Percentiles rank a stretch among this genome's conserved stretches.
Conservation (phyloP, 2,329 filamentous ascomycete genomes). For the Trichothecium roseum region DNA sequence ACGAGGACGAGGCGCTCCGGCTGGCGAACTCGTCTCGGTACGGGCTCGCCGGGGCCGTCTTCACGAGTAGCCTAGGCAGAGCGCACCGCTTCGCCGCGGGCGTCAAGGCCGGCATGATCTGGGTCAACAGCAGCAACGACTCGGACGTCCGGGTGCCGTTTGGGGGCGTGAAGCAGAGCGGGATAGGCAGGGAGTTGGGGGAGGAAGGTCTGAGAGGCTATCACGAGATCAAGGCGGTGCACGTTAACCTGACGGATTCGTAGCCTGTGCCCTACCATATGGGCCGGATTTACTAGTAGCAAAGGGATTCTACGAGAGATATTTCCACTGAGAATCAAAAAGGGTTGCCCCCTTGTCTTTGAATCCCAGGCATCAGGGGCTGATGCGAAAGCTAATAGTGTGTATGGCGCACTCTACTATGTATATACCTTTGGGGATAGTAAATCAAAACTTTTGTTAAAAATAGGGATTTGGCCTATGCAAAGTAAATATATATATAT, state of each 20-base stretch:
- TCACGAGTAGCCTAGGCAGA: conserved; percentile 38
- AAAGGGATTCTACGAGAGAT: too few species aligned
- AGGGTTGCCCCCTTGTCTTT: too few species aligned
- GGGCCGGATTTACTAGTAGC: too few species aligned
- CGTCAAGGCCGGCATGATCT: conserved; percentile 41
- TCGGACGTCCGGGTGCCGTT: conserved; percentile 19
- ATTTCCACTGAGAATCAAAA: too few species aligned
- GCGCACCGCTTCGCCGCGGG: conserved; percentile 31
- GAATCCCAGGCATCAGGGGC: too few species aligned
- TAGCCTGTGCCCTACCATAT: background rate
- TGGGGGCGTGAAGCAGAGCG: conserved; percentile 21
- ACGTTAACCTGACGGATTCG: conserved; percentile 16
- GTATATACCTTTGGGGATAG: too few species aligned
- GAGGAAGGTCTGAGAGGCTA: conserved; percentile 18
- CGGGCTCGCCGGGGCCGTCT: conserved; percentile 43
- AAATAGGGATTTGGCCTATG: too few species aligned
- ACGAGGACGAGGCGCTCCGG: conserved; percentile 17
- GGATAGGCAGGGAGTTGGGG: conserved; percentile 19
- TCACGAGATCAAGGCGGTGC: conserved; percentile 17
- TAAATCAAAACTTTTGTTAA: too few species aligned
- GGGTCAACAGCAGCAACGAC: conserved; percentile 26
- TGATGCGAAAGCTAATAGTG: too few species aligned
- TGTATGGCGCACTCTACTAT: too few species aligned
- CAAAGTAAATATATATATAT: too few species aligned
- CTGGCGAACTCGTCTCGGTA: conserved; percentile 33